Evolutionary conservation across 352 stramenopile genomes (phyloP), one percentile per base, ranked within the genome.

Genomic region (Pythium grandisporangium): DNA sequence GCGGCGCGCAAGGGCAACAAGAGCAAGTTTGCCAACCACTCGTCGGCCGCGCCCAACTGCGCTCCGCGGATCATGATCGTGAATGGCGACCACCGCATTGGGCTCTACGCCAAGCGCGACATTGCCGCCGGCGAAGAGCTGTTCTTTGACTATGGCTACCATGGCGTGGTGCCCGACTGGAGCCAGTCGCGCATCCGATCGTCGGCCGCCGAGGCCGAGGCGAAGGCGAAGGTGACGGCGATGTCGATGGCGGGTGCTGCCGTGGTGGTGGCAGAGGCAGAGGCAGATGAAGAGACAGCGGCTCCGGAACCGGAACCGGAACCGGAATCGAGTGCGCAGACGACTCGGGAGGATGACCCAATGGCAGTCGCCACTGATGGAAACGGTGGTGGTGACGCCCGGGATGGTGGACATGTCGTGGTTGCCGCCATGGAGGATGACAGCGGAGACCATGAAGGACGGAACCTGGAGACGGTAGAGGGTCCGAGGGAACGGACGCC

Each of bases 1-100:
- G 91, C 93, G 0, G 92, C 84, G 11, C 76, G 84, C 21, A 96
- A 96, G 52, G 94, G 95, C 12, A 98, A 98, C 74, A 97, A 98
- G 61, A 95, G 84, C 43, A 92, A 95, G 42, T 98, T 96, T 54
- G 82, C 87, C 1, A 96, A 97, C 51, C 90, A 98, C 53, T 65
- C 66, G 35, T 81, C 76, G 2, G 58, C 54, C 6, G 34, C 67
- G 2, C 74, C 84, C 0, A 97, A 97, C 57, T 95, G 83, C 43
- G 66, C 79, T 30, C 70, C 90, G 4, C 71, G 73, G 21, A 95
- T 95, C 50, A 76, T 96, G 55, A 55, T 80, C 20, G 87, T 97
- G 8, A 95, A 96, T 27, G 93, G 93, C 21, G 82, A 97, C 44
- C 73, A 94, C 42, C 72, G 86, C 48, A 97, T 98, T 50, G 91